Evolutionary conservation across 148 eudicot genomes (phyloP), one percentile per base, ranked within the genome.

Genomic region (Nepenthes mirabilis): DNA sequence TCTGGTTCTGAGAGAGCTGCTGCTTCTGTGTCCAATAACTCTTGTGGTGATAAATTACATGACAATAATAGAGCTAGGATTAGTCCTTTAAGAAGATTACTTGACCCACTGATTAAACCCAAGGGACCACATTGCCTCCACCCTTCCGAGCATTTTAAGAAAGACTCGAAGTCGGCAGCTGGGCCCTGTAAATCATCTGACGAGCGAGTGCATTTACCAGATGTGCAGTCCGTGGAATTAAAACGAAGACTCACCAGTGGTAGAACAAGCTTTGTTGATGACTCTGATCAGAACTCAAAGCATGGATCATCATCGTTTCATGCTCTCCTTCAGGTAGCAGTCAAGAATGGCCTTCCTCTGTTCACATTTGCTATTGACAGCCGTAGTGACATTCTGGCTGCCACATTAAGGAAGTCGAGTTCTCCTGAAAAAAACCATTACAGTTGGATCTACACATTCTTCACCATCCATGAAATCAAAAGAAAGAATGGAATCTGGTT

Each of bases 1-100:
- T 58, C 75, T 72, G 69, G 69, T 34, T 58, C 77, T 23, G 70
- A 70, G 33, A 71, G 65, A 37, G 59, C 63, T 56, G 66, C 57
- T 71, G 51, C 75, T 33, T 6, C 58, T 54, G 59, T 56, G 37
- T 54, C 61, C 50, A 66, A 68, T 63, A 62, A 72, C 68, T 51
- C 77, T 14, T 57, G 66, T 12, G 66, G 58, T 34, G 74, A 77
- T 36, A 79, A 79, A 49, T 43, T 74, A 47, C 57, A 48, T 43
- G 70, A 52, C 55, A 65, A 47, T 65, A 64, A 70, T 58, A 76
- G 76, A 80, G 70, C 81, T 50, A 72, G 79, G 62, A 77, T 78
- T 8, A 91, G 97, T 73, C 97, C 97, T 68, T 65, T 91, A 61
- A 85, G 86, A 70, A 85, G 97, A 73, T 70, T 91, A 62, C 77